A percentile compares a stretch with the other conserved stretches of the same genome.
Evolutionary conservation across 179 eudicot species (phyloP).

Genomic region (Patellifolia procumbens): DNA sequence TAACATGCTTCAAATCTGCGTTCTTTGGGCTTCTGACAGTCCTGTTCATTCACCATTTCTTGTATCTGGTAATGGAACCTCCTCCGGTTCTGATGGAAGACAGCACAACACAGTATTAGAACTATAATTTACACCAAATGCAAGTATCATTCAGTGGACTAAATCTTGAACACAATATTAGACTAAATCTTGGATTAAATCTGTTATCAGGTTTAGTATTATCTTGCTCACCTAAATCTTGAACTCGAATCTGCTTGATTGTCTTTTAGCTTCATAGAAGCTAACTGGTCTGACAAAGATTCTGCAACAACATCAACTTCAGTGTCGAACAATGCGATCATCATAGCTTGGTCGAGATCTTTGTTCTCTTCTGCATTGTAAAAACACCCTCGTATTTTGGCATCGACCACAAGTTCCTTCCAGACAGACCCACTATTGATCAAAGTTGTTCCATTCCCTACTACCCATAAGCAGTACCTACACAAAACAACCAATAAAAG

Average conservation of each 20-base stretch:
- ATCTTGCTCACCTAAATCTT: neutral
- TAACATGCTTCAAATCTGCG: too few relatives aligned
- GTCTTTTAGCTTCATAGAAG: slow-evolving; percentile 28
- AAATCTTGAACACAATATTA: too few relatives aligned
- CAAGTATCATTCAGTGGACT: neutral
- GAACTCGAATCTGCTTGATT: neutral
- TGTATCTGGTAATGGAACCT: neutral
- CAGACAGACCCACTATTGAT: slow-evolving; percentile 32
- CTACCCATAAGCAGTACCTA: slow-evolving; percentile 38
- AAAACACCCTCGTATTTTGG: slow-evolving; percentile 37
- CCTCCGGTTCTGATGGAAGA: neutral
- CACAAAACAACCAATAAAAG: neutral
- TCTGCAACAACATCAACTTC: slow-evolving; percentile 20
- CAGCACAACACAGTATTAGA: neutral
- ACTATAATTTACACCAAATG: neutral
- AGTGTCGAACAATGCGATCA: too few relatives aligned
- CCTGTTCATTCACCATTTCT: slow-evolving; percentile 1
- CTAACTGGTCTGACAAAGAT: slow-evolving; percentile 28
- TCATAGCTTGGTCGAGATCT: slow-evolving; percentile 31
- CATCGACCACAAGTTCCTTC: slow-evolving; percentile 40
- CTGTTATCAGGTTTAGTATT: too few relatives aligned
- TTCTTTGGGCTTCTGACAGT: neutral
- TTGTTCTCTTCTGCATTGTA: slow-evolving; percentile 37
- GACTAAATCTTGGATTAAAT: too few relatives aligned
- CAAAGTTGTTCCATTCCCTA: slow-evolving; percentile 38